Evolutionary conservation across 352 stramenopile genomes (phyloP), one percentile per base, ranked within the genome.

Genomic region (Pythium periplocum): DNA sequence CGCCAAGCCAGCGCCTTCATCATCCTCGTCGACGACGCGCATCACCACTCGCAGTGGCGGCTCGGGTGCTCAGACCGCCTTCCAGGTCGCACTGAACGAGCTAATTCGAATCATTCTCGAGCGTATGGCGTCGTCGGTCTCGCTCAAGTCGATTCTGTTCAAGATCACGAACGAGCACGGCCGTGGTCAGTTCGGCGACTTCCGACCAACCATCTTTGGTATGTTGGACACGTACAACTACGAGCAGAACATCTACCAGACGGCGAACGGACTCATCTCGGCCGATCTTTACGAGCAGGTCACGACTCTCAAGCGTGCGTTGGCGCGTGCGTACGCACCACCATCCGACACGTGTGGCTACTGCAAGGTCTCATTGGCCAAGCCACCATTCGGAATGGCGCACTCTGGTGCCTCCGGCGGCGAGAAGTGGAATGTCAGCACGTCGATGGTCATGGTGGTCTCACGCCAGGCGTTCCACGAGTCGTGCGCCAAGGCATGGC

Each of bases 101-200:
- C 73, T 98, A 48, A 86, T 98, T 38, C 83, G 88, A 31, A 87
- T 97, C 59, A 96, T 96, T 52, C 91, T 98, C 44, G 90, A 97
- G 66, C 78, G 90, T 38, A 97, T 98, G 90, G 88, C 95, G 35
- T 96, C 88, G 2, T 96, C 82, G 35, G 91, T 98, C 48, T 96
- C 92, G 35, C 68, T 98, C 8, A 90, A 88, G 64, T 90, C 95
- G 57, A 93, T 98, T 38, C 68, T 98, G 49, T 93, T 96, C 52
- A 98, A 98, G 73, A 96, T 98, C 51, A 97, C 92, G 48, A 96
- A 87, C 45, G 94, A 98, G 64, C 87, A 97, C 68, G 87, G 89
- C 7, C 88, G 89, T 51, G 95, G 86, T 62, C 83, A 90, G 42
- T 95, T 98, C 59, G 92, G 91, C 26, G 94, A 98, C 58, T 95